Base-by-base conservation (phyloP, 2,329 filamentous ascomycete species). In the Pseudogymnoascus destructans region DNA sequence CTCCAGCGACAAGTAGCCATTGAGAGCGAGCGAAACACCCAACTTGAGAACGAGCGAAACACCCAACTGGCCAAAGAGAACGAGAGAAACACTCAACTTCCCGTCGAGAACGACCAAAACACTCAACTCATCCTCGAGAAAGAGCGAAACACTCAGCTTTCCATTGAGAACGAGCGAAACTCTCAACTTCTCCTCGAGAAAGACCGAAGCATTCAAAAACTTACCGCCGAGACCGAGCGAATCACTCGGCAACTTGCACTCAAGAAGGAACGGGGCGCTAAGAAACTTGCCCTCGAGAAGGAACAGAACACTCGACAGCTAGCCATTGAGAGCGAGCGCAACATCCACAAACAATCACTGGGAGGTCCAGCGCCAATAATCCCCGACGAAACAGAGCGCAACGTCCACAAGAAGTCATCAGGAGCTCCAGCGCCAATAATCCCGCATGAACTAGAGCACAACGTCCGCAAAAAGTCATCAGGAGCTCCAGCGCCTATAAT, bases 1-100 rank as follows among this genome's bases (percentile, higher is more conserved):
- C 71, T 95, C 25, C 79, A 81, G 63, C 79, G 83, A 46, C 77
- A 85, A 62, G 70, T 91, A 15, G 71, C 75, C 25, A 30, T 32
- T 7, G 46, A 30, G 15, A 32, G n/a, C 46, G 46, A 52, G 25
- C 46, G 23, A 32, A 52, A 52, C 46, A 32, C 25, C 8, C 46
- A 52, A 32, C 46, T 52, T 30, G 15, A 52, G 25, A 52, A 32
- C 15, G 25, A 52, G 46, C 25, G 46, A 52, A 52, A 30, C 40
- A 4, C 21, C 13, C 21, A 27, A 15, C 21, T 25, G n/a, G 40
- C 40, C 13, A 25, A 15, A 9, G 40, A 49, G 21, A 27, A 17
- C 5, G 15, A 46, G 40, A 21, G 13, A 15, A 46, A 25, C 13
- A n/a, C 21, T 1, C 21, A 46, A 25, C 40, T 46, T 46, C 5